Conservation (phyloP, 495 filamentous ascomycete species). For the Annulohypoxylon stygium region DNA sequence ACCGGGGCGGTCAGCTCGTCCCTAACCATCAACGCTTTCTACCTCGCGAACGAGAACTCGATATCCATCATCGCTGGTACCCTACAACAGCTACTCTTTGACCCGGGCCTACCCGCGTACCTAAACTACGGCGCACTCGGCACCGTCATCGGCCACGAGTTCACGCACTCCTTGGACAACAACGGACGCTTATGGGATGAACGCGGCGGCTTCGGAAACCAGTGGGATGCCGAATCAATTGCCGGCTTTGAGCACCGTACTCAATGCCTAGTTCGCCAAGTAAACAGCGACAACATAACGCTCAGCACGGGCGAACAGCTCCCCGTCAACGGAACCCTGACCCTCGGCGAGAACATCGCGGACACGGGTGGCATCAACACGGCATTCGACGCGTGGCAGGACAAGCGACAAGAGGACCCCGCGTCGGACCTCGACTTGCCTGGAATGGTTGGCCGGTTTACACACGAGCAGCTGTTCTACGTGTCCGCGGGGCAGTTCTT, state of each 20-base stretch:
- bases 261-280: constrained; percentile 75
- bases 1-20: constrained; percentile 24
- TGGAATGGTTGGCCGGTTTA: constrained; percentile 65
- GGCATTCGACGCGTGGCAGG: constrained; percentile 73
- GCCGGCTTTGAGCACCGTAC: constrained; percentile 68
- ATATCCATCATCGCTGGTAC: constrained; percentile 77
- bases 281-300: constrained; percentile 68
- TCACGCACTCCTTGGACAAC: constrained; percentile 76
- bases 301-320: constrained; percentile 60
- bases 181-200: constrained; percentile 73
- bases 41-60: constrained; percentile 51
- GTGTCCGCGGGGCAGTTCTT: constrained; percentile 71
- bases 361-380: constrained; percentile 74
- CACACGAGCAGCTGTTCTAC: constrained; percentile 75
- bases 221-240: constrained; percentile 72
- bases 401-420: constrained; percentile 59
- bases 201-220: constrained; percentile 71
- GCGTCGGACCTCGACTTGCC: constrained; percentile 63
- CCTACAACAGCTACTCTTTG: constrained; percentile 73
- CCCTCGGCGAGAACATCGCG: constrained; percentile 76
- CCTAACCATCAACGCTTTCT: constrained; percentile 38
- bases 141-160: constrained; percentile 73
- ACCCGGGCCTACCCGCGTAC: constrained; percentile 69
- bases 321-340: constrained; percentile 72
- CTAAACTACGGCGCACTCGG: constrained; percentile 75